Evolutionary conservation across 768 basidiomycete genomes (phyloP).

Genomic region (Rhizopogon roseolus): DNA sequence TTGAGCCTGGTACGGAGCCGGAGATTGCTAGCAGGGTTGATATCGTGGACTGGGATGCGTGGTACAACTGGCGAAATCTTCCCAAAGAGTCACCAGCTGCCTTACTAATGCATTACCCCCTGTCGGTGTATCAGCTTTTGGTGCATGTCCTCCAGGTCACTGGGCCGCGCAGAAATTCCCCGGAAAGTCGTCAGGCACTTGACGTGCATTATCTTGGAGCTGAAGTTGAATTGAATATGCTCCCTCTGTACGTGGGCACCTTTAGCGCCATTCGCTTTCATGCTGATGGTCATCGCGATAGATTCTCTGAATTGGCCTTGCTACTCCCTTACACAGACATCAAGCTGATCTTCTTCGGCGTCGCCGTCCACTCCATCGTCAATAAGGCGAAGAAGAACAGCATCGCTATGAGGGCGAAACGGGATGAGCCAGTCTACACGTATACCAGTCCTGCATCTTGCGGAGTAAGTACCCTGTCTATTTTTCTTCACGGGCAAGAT

Average conservation of each 20-base stretch:
- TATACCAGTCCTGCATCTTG: slow-evolving; percentile 33
- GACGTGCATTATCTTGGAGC: slow-evolving; percentile 34
- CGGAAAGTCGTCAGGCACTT: slow-evolving; percentile 21
- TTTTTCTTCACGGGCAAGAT: slow-evolving; percentile 28
- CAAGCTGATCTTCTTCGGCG: slow-evolving; percentile 37
- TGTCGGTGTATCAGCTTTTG: slow-evolving; percentile 35
- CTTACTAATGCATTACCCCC: slow-evolving; percentile 39
- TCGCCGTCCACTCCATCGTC: slow-evolving; percentile 24
- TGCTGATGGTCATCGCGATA: slow-evolving; percentile 9
- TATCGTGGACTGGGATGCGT: slow-evolving; percentile 37
- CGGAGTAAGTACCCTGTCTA: slow-evolving; percentile 34
- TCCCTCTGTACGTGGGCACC: slow-evolving; percentile 31
- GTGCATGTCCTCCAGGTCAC: slow-evolving; percentile 29
- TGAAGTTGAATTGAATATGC: slow-evolving; percentile 34
- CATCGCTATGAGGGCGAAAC: slow-evolving; percentile 26
- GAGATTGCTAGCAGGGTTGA: slow-evolving; percentile 21
- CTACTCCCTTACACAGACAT: slow-evolving; percentile 41
- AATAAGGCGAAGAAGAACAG: slow-evolving; percentile 26
- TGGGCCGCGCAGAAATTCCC: slow-evolving; percentile 15
- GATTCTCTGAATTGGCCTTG: slow-evolving; percentile 43
- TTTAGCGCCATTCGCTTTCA: neutral
- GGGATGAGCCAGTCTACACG: slow-evolving; percentile 23
- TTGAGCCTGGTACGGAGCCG: slow-evolving; percentile 22
- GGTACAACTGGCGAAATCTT: slow-evolving; percentile 41
- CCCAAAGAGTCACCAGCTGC: slow-evolving; percentile 38